Conservation (phyloP, 768 basidiomycete species). For the Leccinum pellstonianum region DNA sequence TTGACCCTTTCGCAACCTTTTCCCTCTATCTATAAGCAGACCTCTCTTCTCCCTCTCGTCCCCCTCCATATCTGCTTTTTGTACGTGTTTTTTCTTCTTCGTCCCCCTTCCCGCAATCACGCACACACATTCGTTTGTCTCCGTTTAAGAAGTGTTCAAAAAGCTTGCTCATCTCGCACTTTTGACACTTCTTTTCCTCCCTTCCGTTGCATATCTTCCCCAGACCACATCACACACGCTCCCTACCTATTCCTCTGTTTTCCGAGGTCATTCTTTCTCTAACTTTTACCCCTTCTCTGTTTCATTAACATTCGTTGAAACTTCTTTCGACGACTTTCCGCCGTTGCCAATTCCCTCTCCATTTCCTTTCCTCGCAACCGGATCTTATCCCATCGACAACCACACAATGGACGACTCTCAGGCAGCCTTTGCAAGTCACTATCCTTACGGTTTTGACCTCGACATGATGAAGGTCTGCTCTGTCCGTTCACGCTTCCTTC, state of each 20-base stretch:
- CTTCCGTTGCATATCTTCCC: slow-evolving; percentile 29
- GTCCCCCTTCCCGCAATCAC: slow-evolving; percentile 15
- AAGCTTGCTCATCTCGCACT: slow-evolving; percentile 27
- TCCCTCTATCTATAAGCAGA: slow-evolving; percentile 41
- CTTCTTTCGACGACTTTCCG: slow-evolving; percentile 39
- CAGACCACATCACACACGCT: slow-evolving; percentile 41
- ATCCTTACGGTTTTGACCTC: slow-evolving; percentile 78
- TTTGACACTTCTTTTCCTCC: slow-evolving; percentile 23
- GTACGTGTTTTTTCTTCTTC: slow-evolving; percentile 40
- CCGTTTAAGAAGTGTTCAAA: slow-evolving; percentile 25
- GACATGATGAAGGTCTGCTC: slow-evolving; percentile 86
- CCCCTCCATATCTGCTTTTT: slow-evolving; percentile 33
- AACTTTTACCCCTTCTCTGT: slow-evolving; percentile 51
- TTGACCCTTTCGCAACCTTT: slow-evolving; percentile 35
- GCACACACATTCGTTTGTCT: slow-evolving; percentile 36
- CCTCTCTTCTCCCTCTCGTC: slow-evolving; percentile 29
- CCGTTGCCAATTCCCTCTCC: slow-evolving; percentile 51
- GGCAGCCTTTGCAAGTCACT: slow-evolving; percentile 66
- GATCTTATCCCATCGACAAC: slow-evolving; percentile 23
- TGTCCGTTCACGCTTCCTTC: neutral
- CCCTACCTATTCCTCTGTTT: slow-evolving; percentile 39
- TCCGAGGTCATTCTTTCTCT: slow-evolving; percentile 50
- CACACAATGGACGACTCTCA: slow-evolving; percentile 71
- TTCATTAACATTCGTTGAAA: slow-evolving; percentile 40
- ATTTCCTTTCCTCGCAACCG: slow-evolving; percentile 33